Percentiles rank a stretch among this genome's conserved stretches.
Evolutionary conservation across 2,329 filamentous ascomycete genomes (phyloP).

Genomic region (Microcyclospora pomicola): DNA sequence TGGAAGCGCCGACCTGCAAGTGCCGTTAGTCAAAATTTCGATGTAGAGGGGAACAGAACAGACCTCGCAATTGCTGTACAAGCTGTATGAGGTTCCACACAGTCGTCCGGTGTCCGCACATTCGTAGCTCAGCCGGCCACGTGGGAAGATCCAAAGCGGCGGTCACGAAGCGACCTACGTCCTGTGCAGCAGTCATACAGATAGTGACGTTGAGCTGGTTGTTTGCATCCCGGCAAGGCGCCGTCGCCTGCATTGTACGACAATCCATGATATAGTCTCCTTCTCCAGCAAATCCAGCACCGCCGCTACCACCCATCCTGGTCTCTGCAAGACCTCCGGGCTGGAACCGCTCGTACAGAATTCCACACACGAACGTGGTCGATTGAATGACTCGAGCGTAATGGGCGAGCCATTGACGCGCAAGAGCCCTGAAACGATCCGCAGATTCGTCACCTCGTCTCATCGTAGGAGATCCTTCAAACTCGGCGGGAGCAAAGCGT

Average conservation of each 20-base stretch:
- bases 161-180: conserved; percentile 57
- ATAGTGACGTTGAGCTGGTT: conserved; percentile 39
- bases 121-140: conserved; percentile 57
- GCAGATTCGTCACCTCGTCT: conserved; percentile 45
- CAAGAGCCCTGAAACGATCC: conserved; percentile 46
- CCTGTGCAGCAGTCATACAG: conserved; percentile 54
- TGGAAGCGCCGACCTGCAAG: too few relatives aligned
- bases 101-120: conserved; percentile 53
- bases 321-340: conserved; percentile 49
- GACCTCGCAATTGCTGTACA: conserved; percentile 35
- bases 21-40: not conserved
- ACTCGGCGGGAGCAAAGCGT: conserved; percentile 62
- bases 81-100: conserved; percentile 47
- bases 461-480: conserved; percentile 49
- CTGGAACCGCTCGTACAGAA: conserved; percentile 64
- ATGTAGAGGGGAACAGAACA: conserved; percentile 2
- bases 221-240: conserved; percentile 41
- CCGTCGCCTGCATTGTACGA: conserved; percentile 42
- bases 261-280: conserved; percentile 56
- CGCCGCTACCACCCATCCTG: conserved; percentile 40
- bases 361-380: conserved; percentile 58
- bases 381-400: conserved; percentile 47
- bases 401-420: conserved; percentile 42
- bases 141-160: conserved; percentile 50
- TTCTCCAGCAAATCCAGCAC: conserved; percentile 38